A percentile compares a stretch with the other conserved stretches of the same genome.
Conservation (phyloP, 768 basidiomycete genomes). For the Mycena chlorophos region DNA sequence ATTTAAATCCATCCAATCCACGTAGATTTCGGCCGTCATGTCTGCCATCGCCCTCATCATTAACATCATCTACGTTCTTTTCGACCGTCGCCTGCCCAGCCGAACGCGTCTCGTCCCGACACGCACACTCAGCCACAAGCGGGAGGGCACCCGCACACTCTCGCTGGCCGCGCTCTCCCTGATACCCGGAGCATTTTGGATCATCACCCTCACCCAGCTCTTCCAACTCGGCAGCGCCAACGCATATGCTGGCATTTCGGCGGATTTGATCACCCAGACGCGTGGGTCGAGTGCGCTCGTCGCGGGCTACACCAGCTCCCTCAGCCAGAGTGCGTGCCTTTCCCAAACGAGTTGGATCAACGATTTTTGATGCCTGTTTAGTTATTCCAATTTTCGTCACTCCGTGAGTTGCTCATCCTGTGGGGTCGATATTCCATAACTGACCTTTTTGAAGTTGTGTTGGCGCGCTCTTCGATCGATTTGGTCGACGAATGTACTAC, state of each 20-base stretch:
- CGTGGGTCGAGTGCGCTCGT: conserved; percentile 7
- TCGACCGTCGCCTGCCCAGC: conserved; percentile 6
- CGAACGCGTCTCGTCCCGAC: neutral
- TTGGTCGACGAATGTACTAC: conserved; percentile 9
- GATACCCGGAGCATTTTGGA: conserved; percentile 10
- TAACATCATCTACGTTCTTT: conserved; percentile 2
- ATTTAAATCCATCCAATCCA: neutral
- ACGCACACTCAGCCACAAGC: too few relatives aligned
- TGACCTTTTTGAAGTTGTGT: neutral
- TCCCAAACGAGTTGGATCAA: too few relatives aligned
- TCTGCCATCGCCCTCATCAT: neutral
- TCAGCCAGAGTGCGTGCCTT: conserved; percentile 6
- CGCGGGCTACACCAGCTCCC: conserved; percentile 8
- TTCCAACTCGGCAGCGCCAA: conserved; percentile 4
- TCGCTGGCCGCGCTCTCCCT: neutral
- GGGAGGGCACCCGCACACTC: neutral
- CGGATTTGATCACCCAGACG: conserved; percentile 7
- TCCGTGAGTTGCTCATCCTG: neutral
- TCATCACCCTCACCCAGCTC: conserved; percentile 10
- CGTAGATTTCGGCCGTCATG: conserved; percentile 8
- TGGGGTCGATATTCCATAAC: neutral
- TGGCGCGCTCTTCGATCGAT: conserved; percentile 10
- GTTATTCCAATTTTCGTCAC: conserved; percentile 6
- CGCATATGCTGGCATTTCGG: conserved; percentile 1
- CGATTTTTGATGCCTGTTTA: too few relatives aligned